Base-by-base conservation (phyloP, 441 rosid species). In the Gossypium laxum region DNA sequence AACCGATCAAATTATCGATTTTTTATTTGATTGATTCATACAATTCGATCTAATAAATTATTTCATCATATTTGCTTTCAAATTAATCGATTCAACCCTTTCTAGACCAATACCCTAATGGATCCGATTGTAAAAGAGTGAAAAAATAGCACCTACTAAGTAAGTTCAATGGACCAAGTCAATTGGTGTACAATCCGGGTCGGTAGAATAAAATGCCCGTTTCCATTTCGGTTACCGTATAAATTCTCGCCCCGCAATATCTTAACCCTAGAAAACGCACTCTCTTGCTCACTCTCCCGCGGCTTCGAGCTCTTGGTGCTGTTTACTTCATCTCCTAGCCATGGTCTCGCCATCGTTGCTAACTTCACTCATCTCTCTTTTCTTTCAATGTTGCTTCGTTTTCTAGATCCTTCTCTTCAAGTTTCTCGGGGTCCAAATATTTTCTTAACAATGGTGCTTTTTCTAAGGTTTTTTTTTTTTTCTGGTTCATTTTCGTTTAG, bases 281-380 rank as follows among this genome's bases (percentile, higher is more conserved):
- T 17, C 26, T n/a, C 55, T 30, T 30, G 7, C 38, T 30, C 7
- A 0, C 1, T 54, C 12, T 54, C 59, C 38, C 5, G 47, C 63
- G 47, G 14, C 58, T 14, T 32, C 17, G 48, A 6, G 8, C 8
- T n/a, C 24, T 47, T 51, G 38, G 24, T 67, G 45, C 60, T 10
- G 19, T 38, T n/a, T 2, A 17, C 21, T 32, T 26, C 55, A 1
- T 52, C 62, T 41, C n/a, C 17, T 63, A 67, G 32, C 59, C 32
- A 82, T 82, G 82, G 85, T 79, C 22, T 47, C 7, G 30, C 69
- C 21, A 19, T 47, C n/a, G 18, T 65, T 17, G 26, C 70, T 22
- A 30, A n/a, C 56, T 24, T 32, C 12, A 24, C 21, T 47, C 15
- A 1, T 24, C 2, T 66, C 22, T 24, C 22, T 24, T 66, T 14